Percentiles rank a stretch among this genome's conserved stretches.
These are phyloP conservation scores for Stylosanthes scabra DNA, from an alignment of 331 rosid genomes.

Conservation along the genomic window DNA sequence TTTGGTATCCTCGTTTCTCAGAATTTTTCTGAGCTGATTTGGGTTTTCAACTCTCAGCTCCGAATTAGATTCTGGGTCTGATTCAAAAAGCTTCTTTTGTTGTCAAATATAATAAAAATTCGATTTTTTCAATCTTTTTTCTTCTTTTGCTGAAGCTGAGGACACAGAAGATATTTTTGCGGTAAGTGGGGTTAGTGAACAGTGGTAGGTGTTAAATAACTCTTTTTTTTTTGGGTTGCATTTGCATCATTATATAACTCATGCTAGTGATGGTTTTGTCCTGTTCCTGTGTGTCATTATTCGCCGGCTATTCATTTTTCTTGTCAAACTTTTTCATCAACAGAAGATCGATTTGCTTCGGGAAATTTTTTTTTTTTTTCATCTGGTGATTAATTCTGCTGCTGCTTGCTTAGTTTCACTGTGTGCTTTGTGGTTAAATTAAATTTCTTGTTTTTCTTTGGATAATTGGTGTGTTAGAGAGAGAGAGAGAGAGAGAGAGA, in stretches of 20 bases:
- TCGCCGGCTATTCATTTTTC: conserved; percentile 19
- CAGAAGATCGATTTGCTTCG: conserved; percentile 24
- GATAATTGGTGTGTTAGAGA: conserved; percentile 11
- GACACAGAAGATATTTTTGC: conserved; percentile 27
- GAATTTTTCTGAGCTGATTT: background rate
- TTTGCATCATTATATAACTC: conserved; percentile 29
- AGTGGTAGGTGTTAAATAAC: conserved; percentile 11
- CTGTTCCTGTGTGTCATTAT: conserved; percentile 35
- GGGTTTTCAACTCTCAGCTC: conserved; percentile 33
- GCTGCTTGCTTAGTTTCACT: background rate
- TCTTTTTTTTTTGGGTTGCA: conserved; percentile 3
- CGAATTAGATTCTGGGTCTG: conserved; percentile 23
- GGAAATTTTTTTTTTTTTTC: background rate
- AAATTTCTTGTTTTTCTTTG: conserved; percentile 20
- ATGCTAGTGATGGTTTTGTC: conserved; percentile 44
- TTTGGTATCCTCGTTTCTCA: background rate
- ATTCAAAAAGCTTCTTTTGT: conserved; percentile 36
- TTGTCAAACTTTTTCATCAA: conserved; percentile 16
- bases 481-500: conserved; percentile 18
- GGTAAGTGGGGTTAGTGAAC: conserved; percentile 37
- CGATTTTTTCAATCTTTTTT: conserved; percentile 6
- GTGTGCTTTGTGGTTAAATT: background rate
- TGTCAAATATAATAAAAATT: conserved; percentile 24
- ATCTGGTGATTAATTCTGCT: conserved; percentile 20
- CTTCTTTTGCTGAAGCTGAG: background rate